Evolutionary conservation across 176 grass and related monocot species (phyloP).

Genomic region (Bonia amplexicaulis): DNA sequence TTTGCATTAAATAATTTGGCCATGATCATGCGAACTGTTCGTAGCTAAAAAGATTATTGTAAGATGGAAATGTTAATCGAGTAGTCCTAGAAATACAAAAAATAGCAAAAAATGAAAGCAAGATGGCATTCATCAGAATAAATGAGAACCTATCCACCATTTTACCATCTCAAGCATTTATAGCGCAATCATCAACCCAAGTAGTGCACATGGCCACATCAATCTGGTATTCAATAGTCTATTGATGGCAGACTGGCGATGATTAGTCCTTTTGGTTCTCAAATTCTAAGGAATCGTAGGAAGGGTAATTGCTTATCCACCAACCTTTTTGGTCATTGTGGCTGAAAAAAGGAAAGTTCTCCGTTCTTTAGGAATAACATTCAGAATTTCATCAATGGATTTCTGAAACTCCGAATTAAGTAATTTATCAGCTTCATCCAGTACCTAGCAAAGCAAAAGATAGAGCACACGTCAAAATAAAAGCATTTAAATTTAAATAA

Average conservation of each 20-base stretch:
- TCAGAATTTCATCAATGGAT: slow-evolving; percentile 88
- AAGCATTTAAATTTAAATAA: not conserved
- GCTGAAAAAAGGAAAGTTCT: slow-evolving; percentile 90
- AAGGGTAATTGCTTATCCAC: not conserved
- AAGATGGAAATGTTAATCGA: not conserved
- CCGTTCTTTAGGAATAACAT: slow-evolving; percentile 80
- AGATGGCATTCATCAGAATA: not conserved
- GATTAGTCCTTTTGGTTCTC: not conserved
- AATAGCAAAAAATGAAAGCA: not conserved
- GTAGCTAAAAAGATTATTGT: not conserved
- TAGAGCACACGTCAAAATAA: slow-evolving; percentile 3
- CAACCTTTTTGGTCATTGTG: slow-evolving; percentile 94
- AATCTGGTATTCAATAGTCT: not conserved
- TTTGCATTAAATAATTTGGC: not conserved
- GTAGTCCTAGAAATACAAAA: not conserved
- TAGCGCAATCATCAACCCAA: not conserved
- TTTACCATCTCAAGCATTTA: not conserved
- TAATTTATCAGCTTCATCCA: slow-evolving; percentile 90
- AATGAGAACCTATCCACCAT: not conserved
- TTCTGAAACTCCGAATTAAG: slow-evolving; percentile 93
- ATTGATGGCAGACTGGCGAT: not conserved
- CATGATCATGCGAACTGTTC: not conserved
- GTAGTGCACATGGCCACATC: not conserved
- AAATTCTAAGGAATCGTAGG: not conserved
- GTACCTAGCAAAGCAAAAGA: slow-evolving; percentile 48